Evolutionary conservation across 768 basidiomycete genomes (phyloP).

Genomic region (Trametes villosa): DNA sequence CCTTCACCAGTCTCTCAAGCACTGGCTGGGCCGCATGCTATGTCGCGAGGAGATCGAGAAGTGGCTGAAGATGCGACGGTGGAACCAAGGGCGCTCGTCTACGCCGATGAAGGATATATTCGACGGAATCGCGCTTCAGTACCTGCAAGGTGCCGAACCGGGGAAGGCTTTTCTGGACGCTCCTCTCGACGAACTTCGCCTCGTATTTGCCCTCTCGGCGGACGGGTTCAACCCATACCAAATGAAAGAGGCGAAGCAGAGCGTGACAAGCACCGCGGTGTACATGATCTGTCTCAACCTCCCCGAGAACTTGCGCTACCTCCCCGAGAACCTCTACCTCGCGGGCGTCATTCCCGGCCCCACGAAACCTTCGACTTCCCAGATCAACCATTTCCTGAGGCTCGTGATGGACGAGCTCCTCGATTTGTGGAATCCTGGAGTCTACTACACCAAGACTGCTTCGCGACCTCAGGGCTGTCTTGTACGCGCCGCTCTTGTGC

Average conservation of each 20-base stretch:
- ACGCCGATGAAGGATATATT: background rate
- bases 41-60: background rate
- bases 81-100: background rate
- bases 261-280: slow-evolving; percentile 15
- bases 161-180: background rate
- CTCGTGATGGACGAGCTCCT: slow-evolving; percentile 43
- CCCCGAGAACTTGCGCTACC: slow-evolving; percentile 21
- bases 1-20: background rate
- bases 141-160: background rate
- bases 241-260: background rate
- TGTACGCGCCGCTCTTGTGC: slow-evolving; percentile 33
- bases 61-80: background rate
- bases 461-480: slow-evolving; percentile 31
- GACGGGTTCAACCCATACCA: slow-evolving; percentile 18
- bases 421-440: slow-evolving; percentile 37
- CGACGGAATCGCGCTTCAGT: background rate
- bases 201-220: background rate
- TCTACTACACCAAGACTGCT: slow-evolving; percentile 33
- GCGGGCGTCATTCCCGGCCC: slow-evolving; percentile 48
- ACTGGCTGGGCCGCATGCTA: background rate
- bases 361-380: slow-evolving; percentile 34
- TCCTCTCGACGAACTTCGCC: background rate
- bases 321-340: slow-evolving; percentile 42
- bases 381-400: slow-evolving; percentile 42
- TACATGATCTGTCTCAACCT: slow-evolving; percentile 32